These are phyloP conservation scores for Penicillium goetzii DNA, from an alignment of 495 filamentous ascomycete genomes.

Conservation along the genomic window DNA sequence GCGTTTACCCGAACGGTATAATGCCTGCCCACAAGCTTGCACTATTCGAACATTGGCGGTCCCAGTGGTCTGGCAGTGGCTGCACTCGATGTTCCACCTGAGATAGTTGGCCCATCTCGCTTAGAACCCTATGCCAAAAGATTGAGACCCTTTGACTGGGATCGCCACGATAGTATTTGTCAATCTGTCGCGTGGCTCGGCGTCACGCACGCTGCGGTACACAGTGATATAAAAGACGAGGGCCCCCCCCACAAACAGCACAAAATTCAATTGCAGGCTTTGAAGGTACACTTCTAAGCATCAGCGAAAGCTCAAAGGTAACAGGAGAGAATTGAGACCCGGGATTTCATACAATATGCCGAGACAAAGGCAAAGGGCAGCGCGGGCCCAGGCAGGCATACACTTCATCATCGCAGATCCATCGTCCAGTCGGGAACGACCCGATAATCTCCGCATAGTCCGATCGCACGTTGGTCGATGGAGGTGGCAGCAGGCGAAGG, in stretches of 20 bases:
- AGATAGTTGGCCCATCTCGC: too few species aligned
- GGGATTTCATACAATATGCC: background rate
- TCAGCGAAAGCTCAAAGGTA: background rate
- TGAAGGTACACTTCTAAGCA: background rate
- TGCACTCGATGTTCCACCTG: too few species aligned
- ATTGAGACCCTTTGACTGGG: too few species aligned
- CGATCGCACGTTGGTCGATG: slow-evolving; percentile 14
- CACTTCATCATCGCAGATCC: slow-evolving; percentile 15
- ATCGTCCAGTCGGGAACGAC: slow-evolving; percentile 5
- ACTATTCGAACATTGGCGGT: background rate
- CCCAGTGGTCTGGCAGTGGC: background rate
- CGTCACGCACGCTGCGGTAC: too few species aligned
- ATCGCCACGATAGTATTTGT: too few species aligned
- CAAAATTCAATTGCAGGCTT: background rate
- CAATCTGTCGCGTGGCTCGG: too few species aligned
- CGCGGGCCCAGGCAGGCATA: background rate
- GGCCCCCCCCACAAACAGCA: background rate
- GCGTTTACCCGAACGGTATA: background rate
- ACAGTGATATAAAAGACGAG: background rate
- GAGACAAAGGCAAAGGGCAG: background rate
- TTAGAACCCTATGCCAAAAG: background rate
- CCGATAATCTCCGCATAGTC: slow-evolving; percentile 12
- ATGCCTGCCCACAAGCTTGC: background rate
- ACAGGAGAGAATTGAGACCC: background rate
- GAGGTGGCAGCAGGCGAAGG: slow-evolving; percentile 7